Evolutionary conservation across 2,329 filamentous ascomycete genomes (phyloP).

Genomic region (Lachnellula cervina): DNA sequence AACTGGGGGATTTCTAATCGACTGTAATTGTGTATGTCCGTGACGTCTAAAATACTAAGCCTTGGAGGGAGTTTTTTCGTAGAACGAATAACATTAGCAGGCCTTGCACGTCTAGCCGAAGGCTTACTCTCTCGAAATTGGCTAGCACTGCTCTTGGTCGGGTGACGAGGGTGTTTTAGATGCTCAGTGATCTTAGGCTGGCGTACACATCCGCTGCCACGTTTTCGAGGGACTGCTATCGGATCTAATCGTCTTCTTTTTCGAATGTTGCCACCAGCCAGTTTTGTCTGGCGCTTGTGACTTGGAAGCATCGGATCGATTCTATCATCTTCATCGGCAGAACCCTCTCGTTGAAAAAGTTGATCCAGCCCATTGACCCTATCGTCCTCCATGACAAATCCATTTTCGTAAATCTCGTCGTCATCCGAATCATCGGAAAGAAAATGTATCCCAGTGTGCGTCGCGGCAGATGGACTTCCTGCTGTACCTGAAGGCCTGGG

Average conservation of each 20-base stretch:
- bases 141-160: background rate
- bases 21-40: slow-evolving; percentile 30
- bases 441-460: slow-evolving; percentile 9
- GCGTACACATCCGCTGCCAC: slow-evolving; percentile 1
- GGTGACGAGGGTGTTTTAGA: slow-evolving; percentile 8
- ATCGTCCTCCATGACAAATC: slow-evolving; percentile 15
- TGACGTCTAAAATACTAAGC: slow-evolving; percentile 58
- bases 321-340: slow-evolving; percentile 29
- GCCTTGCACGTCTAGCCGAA: background rate
- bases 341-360: slow-evolving; percentile 20
- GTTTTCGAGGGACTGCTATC: slow-evolving; percentile 4
- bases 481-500: slow-evolving; percentile 11
- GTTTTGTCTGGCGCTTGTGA: slow-evolving; percentile 18
- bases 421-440: slow-evolving; percentile 26
- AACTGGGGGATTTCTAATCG: slow-evolving; percentile 44
- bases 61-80: slow-evolving; percentile 34
- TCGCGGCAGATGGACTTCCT: background rate
- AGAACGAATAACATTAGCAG: background rate
- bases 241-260: slow-evolving; percentile 20
- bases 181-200: slow-evolving; percentile 30
- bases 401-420: slow-evolving; percentile 15
- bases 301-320: slow-evolving; percentile 33
- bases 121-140: background rate
- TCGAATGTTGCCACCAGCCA: background rate
- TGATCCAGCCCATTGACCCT: slow-evolving; percentile 5